Conservation (phyloP, 805 yeast genomes). For the Brettanomyces naardenensis region DNA sequence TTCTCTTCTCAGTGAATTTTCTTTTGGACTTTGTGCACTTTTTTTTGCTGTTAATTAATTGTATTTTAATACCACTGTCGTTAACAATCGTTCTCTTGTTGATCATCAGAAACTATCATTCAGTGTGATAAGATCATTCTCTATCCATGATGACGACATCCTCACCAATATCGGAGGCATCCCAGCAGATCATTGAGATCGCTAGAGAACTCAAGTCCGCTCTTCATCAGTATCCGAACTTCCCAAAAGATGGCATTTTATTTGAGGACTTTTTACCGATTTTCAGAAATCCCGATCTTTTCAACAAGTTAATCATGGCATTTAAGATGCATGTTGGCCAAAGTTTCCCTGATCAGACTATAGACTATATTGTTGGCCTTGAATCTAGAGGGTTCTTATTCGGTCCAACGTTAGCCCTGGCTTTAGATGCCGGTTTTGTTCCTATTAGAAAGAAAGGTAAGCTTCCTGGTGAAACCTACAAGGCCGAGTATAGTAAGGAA, state of each 20-base stretch:
- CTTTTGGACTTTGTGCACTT: too few relatives aligned
- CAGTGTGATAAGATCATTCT: too few relatives aligned
- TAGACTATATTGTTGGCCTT: constrained; percentile 88
- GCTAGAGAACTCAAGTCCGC: constrained; percentile 46
- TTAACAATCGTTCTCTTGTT: too few relatives aligned
- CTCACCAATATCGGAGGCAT: neutral
- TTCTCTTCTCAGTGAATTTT: too few relatives aligned
- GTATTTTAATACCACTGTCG: too few relatives aligned
- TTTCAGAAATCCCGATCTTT: constrained; percentile 72
- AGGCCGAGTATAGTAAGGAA: constrained; percentile 78
- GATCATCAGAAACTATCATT: too few relatives aligned
- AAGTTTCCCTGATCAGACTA: constrained; percentile 38
- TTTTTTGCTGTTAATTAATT: too few relatives aligned
- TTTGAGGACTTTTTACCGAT: constrained; percentile 97
- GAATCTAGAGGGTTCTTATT: constrained; percentile 96
- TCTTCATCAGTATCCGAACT: constrained; percentile 78
- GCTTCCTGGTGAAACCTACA: constrained; percentile 76
- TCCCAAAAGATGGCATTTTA: constrained; percentile 86
- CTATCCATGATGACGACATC: too few relatives aligned
- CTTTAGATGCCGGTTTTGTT: constrained; percentile 81
- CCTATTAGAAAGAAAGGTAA: constrained; percentile 96
- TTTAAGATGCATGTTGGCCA: constrained; percentile 66
- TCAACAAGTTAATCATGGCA: constrained; percentile 74
- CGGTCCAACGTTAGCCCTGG: constrained; percentile 92
- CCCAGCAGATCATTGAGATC: constrained; percentile 17